Evolutionary conservation across 768 basidiomycete genomes (phyloP).

Genomic region (Postia placenta): DNA sequence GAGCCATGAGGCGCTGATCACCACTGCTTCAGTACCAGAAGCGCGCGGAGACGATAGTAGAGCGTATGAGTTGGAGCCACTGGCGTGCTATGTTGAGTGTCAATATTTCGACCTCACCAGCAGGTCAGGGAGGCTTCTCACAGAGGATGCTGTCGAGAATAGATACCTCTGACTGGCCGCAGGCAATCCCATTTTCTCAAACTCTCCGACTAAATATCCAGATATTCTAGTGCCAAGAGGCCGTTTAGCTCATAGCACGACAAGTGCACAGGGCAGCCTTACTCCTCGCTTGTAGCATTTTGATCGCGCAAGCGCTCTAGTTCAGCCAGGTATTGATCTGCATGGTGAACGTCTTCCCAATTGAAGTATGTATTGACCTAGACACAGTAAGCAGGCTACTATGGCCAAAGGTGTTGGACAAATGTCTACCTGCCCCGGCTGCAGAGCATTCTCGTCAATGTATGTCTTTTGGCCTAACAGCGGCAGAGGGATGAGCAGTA

Average conservation of each 20-base stretch:
- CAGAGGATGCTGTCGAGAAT: slow-evolving; percentile 46
- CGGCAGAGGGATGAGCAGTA: slow-evolving; percentile 67
- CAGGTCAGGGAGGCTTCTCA: slow-evolving; percentile 25
- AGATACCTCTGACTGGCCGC: slow-evolving; percentile 65
- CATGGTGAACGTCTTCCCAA: slow-evolving; percentile 85
- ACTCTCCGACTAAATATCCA: slow-evolving; percentile 51
- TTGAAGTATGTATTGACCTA: slow-evolving; percentile 90
- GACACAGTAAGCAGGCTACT: neutral
- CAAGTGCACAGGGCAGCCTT: slow-evolving; percentile 25
- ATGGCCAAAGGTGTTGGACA: neutral
- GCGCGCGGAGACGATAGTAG: slow-evolving; percentile 77
- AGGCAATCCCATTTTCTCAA: slow-evolving; percentile 68
- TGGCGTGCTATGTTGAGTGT: slow-evolving; percentile 19
- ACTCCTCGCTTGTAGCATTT: slow-evolving; percentile 71
- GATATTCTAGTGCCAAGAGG: no score
- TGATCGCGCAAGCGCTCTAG: slow-evolving; percentile 56
- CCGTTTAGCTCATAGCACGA: no score
- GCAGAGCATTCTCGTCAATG: slow-evolving; percentile 94
- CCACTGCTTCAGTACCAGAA: slow-evolving; percentile 90
- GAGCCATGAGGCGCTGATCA: slow-evolving; percentile 88
- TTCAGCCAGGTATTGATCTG: slow-evolving; percentile 73
- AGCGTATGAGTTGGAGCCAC: slow-evolving; percentile 80
- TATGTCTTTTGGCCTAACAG: slow-evolving; percentile 64
- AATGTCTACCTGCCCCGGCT: slow-evolving; percentile 74
- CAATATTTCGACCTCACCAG: neutral